These are phyloP conservation scores for Solanum paucissectum DNA, from an alignment of 257 asterid genomes.

Conservation along the genomic window DNA sequence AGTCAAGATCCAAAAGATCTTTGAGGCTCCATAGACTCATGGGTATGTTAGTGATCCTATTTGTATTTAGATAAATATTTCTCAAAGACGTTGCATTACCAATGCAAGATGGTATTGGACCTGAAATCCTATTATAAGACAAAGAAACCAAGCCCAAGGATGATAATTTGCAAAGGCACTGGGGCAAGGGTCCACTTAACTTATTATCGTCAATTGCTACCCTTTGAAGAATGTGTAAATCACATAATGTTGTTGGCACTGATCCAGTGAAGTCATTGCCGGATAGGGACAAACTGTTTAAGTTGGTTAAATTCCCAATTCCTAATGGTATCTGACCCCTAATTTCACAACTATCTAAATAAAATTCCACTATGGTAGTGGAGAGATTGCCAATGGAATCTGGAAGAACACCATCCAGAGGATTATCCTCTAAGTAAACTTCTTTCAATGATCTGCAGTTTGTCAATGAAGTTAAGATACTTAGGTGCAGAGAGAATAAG, in stretches of 20 bases:
- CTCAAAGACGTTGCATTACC: constrained; percentile 14
- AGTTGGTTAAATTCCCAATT: constrained; percentile 25
- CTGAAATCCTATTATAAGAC: constrained; percentile 5
- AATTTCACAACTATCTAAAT: background rate
- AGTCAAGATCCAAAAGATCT: constrained; percentile 11
- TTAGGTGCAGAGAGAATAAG: background rate
- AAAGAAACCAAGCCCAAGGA: constrained; percentile 5
- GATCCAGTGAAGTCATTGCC: constrained; percentile 16
- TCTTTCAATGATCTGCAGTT: constrained; percentile 12
- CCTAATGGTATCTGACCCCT: constrained; percentile 17
- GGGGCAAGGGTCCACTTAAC: constrained; percentile 13
- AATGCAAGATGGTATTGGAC: constrained; percentile 18
- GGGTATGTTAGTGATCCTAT: constrained; percentile 21
- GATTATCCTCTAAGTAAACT: constrained; percentile 1
- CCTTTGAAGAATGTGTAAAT: constrained; percentile 11
- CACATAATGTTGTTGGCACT: constrained; percentile 10
- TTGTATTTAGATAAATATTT: constrained; percentile 7
- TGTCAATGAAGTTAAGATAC: constrained; percentile 8
- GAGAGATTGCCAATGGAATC: constrained; percentile 21
- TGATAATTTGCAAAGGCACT: constrained; percentile 7
- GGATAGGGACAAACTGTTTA: constrained; percentile 1
- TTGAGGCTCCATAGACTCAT: constrained; percentile 16
- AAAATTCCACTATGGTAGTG: constrained; percentile 1
- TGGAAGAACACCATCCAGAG: constrained; percentile 14
- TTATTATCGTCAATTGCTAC: background rate